Evolutionary conservation across 192 early-diverging fungal genomes (phyloP).

Genomic region (Dispira simplex): DNA sequence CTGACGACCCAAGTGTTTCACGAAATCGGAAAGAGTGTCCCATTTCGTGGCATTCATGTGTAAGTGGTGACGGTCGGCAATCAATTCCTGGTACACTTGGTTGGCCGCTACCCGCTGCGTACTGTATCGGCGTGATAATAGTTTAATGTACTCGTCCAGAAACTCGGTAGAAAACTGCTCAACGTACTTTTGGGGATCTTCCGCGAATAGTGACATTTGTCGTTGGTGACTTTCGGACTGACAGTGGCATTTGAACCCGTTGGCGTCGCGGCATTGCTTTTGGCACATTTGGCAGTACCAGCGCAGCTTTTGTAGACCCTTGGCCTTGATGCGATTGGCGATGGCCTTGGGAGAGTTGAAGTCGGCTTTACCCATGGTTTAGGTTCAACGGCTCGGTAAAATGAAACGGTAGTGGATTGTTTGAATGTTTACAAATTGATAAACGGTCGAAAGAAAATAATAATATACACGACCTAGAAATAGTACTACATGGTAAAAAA

Average conservation of each 20-base stretch:
- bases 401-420: no score
- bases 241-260: constrained; percentile 92
- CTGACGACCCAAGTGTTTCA: constrained; percentile 68
- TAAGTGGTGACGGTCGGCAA: constrained; percentile 75
- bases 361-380: constrained; percentile 46
- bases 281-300: constrained; percentile 95
- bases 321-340: constrained; percentile 83
- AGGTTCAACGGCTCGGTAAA: neutral
- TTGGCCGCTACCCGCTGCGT: constrained; percentile 81
- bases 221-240: constrained; percentile 80
- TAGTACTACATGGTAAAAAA: no score
- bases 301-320: constrained; percentile 75
- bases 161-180: constrained; percentile 70
- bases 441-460: no score
- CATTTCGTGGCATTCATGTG: constrained; percentile 96
- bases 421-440: no score
- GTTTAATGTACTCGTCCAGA: constrained; percentile 62
- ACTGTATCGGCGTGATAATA: constrained; percentile 66
- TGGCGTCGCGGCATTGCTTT: constrained; percentile 81
- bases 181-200: constrained; percentile 59
- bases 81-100: constrained; percentile 93
- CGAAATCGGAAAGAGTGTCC: constrained; percentile 80
- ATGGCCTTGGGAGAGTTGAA: constrained; percentile 74
- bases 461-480: no score
- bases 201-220: constrained; percentile 78